Conservation (phyloP, 2,329 filamentous ascomycete species). For the Madurella mycetomatis region DNA sequence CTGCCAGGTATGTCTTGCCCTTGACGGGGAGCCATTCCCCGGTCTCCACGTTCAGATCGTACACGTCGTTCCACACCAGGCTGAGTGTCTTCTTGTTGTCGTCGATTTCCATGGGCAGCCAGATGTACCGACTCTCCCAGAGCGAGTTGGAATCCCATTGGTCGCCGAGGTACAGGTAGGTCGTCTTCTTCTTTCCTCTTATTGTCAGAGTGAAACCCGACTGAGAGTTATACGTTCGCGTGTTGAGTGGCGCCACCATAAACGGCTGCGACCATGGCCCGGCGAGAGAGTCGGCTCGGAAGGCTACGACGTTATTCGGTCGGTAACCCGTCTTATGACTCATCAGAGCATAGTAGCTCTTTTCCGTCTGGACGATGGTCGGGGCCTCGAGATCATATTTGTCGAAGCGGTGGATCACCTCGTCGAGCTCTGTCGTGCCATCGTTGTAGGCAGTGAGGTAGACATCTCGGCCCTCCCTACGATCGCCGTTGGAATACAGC, state of each 20-base stretch:
- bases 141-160: conserved; percentile 53
- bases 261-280: conserved; percentile 54
- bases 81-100: conserved; percentile 47
- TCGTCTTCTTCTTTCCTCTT: conserved; percentile 44
- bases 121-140: conserved; percentile 55
- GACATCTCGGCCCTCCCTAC: conserved; percentile 47
- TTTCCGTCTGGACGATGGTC: conserved; percentile 52
- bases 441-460: conserved; percentile 50
- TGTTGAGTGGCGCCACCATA: conserved; percentile 48
- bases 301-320: conserved; percentile 55
- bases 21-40: conserved; percentile 44
- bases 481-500: conserved; percentile 54
- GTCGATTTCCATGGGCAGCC: conserved; percentile 50
- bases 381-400: conserved; percentile 56
- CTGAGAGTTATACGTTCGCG: conserved; percentile 49
- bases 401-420: conserved; percentile 53
- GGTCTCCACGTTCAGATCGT: conserved; percentile 50
- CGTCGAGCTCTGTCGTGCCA: conserved; percentile 43
- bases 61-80: conserved; percentile 52
- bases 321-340: conserved; percentile 57
- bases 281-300: conserved; percentile 46
- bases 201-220: conserved; percentile 48
- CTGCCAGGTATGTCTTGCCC: conserved; percentile 44
- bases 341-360: conserved; percentile 54
- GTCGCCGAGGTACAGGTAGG: conserved; percentile 48